Percentiles rank a stretch among this genome's conserved stretches.
Conservation (phyloP, 2,329 filamentous ascomycete genomes). For the Fusarium verticillioides region DNA sequence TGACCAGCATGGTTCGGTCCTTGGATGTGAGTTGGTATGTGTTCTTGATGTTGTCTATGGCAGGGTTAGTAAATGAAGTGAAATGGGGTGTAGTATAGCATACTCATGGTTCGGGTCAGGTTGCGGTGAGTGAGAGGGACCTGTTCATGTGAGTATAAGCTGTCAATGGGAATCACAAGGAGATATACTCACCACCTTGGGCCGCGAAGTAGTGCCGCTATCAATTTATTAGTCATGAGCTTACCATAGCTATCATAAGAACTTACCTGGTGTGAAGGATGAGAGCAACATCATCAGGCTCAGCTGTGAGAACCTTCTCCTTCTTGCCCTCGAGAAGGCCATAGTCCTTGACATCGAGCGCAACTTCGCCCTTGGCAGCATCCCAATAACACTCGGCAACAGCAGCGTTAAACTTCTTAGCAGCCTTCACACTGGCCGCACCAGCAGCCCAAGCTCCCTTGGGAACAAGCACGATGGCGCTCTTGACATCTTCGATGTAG, state of each 20-base stretch:
- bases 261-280: conserved; percentile 78
- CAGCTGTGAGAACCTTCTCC: conserved; percentile 58
- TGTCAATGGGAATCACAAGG: neutral
- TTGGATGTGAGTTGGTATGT: conserved; percentile 78
- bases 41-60: conserved; percentile 75
- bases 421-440: conserved; percentile 79
- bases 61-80: conserved; percentile 37
- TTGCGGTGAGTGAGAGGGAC: conserved; percentile 85
- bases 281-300: conserved; percentile 82
- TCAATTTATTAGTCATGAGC: conserved; percentile 37
- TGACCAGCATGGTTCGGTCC: conserved; percentile 86
- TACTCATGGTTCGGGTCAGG: conserved; percentile 82
- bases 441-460: conserved; percentile 73
- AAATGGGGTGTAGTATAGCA: conserved; percentile 7
- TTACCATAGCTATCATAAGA: neutral
- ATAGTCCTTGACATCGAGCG: conserved; percentile 80
- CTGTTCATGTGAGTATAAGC: conserved; percentile 48
- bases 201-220: conserved; percentile 82
- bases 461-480: conserved; percentile 80
- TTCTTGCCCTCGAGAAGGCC: conserved; percentile 69
- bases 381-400: conserved; percentile 90
- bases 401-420: conserved; percentile 82
- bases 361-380: conserved; percentile 69
- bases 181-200: conserved; percentile 74
- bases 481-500: conserved; percentile 88